Evolutionary conservation across 176 grass and related monocot species (phyloP).

Genomic region (Metroxylon sagu): DNA sequence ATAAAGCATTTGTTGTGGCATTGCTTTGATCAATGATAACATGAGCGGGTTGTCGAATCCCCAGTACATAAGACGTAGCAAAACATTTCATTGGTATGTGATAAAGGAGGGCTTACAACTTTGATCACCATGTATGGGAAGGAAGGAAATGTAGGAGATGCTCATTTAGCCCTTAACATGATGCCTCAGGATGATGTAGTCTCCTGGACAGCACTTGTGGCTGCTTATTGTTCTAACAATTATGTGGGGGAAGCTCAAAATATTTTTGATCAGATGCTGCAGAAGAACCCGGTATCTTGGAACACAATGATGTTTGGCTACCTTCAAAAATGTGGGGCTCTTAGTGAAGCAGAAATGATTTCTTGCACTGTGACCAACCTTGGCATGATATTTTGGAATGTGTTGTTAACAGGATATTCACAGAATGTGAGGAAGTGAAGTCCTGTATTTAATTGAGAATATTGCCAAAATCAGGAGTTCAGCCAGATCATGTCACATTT

Average conservation of each 20-base stretch:
- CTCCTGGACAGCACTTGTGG: slow-evolving; percentile 15
- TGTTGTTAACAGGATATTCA: slow-evolving; percentile 20
- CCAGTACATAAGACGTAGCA: background rate
- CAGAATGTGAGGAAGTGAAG: slow-evolving; percentile 21
- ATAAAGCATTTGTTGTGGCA: slow-evolving; percentile 1
- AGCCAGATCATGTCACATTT: slow-evolving; percentile 11
- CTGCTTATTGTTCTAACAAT: slow-evolving; percentile 12
- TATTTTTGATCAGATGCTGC: slow-evolving; percentile 13
- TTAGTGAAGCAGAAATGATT: slow-evolving; percentile 6
- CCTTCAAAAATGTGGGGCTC: slow-evolving; percentile 21
- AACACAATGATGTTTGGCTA: slow-evolving; percentile 20
- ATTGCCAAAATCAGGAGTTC: slow-evolving; percentile 18
- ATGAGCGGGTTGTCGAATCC: slow-evolving; percentile 9
- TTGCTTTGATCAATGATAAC: background rate
- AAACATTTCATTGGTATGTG: slow-evolving; percentile 2
- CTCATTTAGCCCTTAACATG: slow-evolving; percentile 6
- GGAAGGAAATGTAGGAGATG: slow-evolving; percentile 9
- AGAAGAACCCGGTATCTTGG: slow-evolving; percentile 19
- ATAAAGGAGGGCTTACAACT: slow-evolving; percentile 6
- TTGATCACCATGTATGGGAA: slow-evolving; percentile 17
- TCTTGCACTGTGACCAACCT: slow-evolving; percentile 1
- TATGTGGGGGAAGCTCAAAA: slow-evolving; percentile 4
- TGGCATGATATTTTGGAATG: slow-evolving; percentile 20
- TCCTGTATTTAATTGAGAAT: slow-evolving; percentile 8
- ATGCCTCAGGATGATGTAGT: slow-evolving; percentile 7